Conservation (phyloP, 192 early-diverging fungal genomes). For the Coemansia sp. region DNA sequence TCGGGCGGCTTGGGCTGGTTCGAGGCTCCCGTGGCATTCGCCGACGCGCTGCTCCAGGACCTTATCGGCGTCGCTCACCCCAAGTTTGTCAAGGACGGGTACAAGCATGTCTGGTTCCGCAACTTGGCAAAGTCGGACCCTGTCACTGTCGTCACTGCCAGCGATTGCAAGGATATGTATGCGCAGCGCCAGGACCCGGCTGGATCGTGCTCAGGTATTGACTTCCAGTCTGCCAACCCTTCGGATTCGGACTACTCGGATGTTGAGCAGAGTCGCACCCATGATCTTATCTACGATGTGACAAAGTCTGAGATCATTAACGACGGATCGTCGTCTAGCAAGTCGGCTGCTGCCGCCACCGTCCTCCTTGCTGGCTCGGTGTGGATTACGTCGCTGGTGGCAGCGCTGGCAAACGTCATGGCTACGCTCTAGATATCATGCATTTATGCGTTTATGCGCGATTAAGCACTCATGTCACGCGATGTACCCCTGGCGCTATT, state of each 20-base stretch:
- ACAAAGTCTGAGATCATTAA: conserved; percentile 45
- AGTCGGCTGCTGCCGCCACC: background rate
- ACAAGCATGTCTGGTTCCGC: conserved; percentile 69
- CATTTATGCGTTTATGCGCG: background rate
- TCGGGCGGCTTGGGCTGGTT: conserved; percentile 74
- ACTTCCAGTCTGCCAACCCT: conserved; percentile 43
- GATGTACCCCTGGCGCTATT: too few species aligned
- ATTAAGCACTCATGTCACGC: too few species aligned
- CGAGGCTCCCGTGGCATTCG: conserved; percentile 65
- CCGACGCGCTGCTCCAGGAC: conserved; percentile 73
- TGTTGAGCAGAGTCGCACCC: conserved; percentile 42
- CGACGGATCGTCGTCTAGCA: conserved; percentile 1
- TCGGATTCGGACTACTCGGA: conserved; percentile 37
- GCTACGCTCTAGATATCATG: background rate
- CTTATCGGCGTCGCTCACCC: conserved; percentile 68
- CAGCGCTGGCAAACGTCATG: background rate
- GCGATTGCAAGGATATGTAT: conserved; percentile 61
- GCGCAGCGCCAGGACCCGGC: conserved; percentile 34
- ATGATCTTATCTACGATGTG: conserved; percentile 45
- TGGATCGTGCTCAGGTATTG: conserved; percentile 27
- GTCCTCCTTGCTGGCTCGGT: background rate
- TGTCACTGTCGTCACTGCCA: conserved; percentile 53
- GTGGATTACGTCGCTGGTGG: background rate
- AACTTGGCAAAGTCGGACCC: conserved; percentile 64
- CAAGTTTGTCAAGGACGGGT: conserved; percentile 51